Evolutionary conservation across 2,329 filamentous ascomycete genomes (phyloP).

Genomic region (Colletotrichum kahawae): DNA sequence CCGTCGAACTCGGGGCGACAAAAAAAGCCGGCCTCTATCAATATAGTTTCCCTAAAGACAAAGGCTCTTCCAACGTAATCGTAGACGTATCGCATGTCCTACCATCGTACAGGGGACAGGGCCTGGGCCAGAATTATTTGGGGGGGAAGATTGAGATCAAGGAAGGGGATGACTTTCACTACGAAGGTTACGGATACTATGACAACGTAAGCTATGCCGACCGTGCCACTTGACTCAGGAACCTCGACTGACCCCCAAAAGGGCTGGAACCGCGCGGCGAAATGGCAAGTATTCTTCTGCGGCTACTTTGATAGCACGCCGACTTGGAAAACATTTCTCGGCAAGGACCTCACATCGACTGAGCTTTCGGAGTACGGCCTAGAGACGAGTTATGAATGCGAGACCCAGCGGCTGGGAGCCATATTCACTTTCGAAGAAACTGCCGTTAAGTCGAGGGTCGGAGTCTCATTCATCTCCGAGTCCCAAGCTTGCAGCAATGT

Average conservation of each 20-base stretch:
- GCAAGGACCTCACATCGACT: constrained; percentile 33
- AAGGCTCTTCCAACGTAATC: constrained; percentile 49
- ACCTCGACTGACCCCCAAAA: constrained; percentile 24
- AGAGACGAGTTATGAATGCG: constrained; percentile 35
- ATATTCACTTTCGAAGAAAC: constrained; percentile 59
- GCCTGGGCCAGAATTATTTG: constrained; percentile 66
- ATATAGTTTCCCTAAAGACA: constrained; percentile 59
- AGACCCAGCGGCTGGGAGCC: constrained; percentile 47
- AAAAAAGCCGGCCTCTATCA: constrained; percentile 63
- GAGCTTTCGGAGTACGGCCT: constrained; percentile 36
- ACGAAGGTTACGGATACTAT: constrained; percentile 66
- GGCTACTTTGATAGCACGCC: constrained; percentile 59
- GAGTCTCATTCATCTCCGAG: constrained; percentile 71
- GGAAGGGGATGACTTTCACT: constrained; percentile 50
- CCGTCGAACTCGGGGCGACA: constrained; percentile 62
- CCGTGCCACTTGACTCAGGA: not conserved
- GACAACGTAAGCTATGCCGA: constrained; percentile 53
- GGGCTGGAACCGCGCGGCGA: constrained; percentile 67
- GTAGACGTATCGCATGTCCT: constrained; percentile 72
- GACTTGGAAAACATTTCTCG: constrained; percentile 50
- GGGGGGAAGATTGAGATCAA: constrained; percentile 61
- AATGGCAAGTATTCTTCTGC: constrained; percentile 70
- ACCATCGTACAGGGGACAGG: constrained; percentile 64
- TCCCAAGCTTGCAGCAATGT: constrained; percentile 65
- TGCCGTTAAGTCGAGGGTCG: constrained; percentile 62